Base-by-base conservation (phyloP, 805 yeast genomes). In the Kodamaea kaohsiungensis region DNA sequence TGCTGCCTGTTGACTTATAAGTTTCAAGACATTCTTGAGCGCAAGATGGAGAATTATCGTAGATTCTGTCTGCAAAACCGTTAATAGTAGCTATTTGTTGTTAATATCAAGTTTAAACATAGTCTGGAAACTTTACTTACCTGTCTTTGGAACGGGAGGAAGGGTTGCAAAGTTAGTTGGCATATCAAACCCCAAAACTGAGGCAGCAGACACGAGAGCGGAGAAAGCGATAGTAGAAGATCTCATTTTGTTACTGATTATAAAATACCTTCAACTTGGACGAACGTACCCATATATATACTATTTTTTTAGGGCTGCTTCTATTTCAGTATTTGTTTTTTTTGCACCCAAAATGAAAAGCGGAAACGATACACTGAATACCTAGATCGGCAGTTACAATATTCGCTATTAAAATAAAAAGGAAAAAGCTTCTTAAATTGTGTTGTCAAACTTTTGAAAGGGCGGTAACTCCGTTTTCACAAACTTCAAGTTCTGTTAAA, bases 11-110 rank as follows among this genome's bases (percentile, higher is more conserved):
- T 12, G 35, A 30, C 3, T 3, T 10, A 5, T 5, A 30, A 5
- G 35, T 5, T 10, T 30, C 8, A 12, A 51, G 52, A 67, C 78
- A 74, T 2, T 55, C 43, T 54, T 71, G 65, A 39, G 76, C 78
- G 64, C 78, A 74, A 12, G 61, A 56, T 16, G 78, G 77, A 52
- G 69, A 62, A n/a, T 54, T 54, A 56, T 50, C 65, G 57, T 69
- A 69, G 53, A 74, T 68, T 51, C 61, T 59, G 63, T 74, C 78
- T 49, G 78, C 78, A 54, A 74, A 73, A 54, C 78, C 78, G 56
- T 74, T 74, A 57, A 74, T 72, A 48, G 75, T 61, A 39, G 78
- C 78, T 30, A 12, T 5, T 9, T 30, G 13, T 30, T 30, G 13
- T 30, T 30, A 30, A 10, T 30, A 30, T 12, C 10, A 12, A 30